phyloP scores from a whole-genome alignment of 352 stramenopile genomes.

The Phytophthora tentaculata region DNA sequence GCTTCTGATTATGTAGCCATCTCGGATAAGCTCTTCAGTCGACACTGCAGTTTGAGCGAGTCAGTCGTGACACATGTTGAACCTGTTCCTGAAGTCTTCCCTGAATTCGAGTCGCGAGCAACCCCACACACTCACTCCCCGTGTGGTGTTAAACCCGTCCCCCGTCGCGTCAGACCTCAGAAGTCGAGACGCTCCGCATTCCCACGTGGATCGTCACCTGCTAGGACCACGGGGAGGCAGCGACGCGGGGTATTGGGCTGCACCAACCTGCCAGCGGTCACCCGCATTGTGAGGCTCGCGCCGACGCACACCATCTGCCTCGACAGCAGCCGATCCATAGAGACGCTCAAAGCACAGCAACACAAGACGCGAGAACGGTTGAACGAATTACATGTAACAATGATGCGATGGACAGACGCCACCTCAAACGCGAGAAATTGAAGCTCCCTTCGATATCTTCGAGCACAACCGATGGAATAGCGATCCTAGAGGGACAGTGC shows the following conservation, averaged over 20 bases:
- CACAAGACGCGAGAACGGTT: constrained; percentile 9
- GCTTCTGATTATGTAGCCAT: constrained; percentile 30
- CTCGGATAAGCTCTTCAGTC: constrained; percentile 32
- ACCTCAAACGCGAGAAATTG: constrained; percentile 32
- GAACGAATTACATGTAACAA: constrained; percentile 19
- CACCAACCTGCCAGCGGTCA: constrained; percentile 43
- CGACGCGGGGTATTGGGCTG: constrained; percentile 36
- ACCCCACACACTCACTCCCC: constrained; percentile 5
- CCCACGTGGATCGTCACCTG: constrained; percentile 1
- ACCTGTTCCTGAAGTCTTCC: no score
- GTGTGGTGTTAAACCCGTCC: constrained; percentile 12
- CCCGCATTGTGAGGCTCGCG: constrained; percentile 28
- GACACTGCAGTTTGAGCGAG: no score
- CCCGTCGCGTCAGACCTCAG: constrained; percentile 3
- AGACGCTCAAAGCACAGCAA: constrained; percentile 10
- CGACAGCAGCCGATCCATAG: constrained; percentile 7
- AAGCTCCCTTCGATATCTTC: constrained; percentile 30
- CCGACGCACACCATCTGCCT: constrained; percentile 19
- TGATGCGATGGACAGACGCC: constrained; percentile 12
- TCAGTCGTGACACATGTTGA: no score
- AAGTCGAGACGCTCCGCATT: neutral
- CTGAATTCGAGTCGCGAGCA: no score
- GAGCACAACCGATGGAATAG: constrained; percentile 21
- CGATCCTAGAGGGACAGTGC: constrained; percentile 18
- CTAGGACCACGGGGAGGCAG: constrained; percentile 33